Percentiles rank a stretch among this genome's conserved stretches.
These are phyloP conservation scores for Melaleuca alternifolia DNA, from an alignment of 345 rosid species.

Conservation along the genomic window DNA sequence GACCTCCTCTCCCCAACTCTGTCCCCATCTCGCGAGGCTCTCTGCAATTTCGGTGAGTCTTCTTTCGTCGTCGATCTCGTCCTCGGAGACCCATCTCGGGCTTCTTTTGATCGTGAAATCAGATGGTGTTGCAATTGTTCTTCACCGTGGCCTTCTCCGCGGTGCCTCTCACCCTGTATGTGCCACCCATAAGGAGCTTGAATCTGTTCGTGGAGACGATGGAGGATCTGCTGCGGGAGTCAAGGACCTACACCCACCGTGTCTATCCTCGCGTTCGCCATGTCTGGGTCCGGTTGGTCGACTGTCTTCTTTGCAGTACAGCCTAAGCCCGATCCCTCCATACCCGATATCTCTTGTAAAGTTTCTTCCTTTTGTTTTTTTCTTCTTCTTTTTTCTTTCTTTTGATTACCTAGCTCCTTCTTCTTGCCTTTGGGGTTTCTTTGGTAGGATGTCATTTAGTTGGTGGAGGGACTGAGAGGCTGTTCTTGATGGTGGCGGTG, in stretches of 20 bases:
- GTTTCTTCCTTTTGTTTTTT: background rate
- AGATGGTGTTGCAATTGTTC: constrained; percentile 52
- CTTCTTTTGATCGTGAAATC: background rate
- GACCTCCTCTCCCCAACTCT: background rate
- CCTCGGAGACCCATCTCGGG: background rate
- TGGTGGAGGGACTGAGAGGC: background rate
- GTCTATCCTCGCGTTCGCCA: constrained; percentile 56
- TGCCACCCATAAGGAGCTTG: constrained; percentile 81
- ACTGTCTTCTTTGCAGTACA: constrained; percentile 47
- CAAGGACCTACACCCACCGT: constrained; percentile 41
- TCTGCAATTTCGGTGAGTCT: background rate
- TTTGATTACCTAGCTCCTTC: background rate
- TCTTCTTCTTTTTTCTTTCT: background rate
- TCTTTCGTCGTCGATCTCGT: background rate
- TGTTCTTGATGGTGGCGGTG: background rate
- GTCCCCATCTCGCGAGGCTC: background rate
- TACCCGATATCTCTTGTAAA: background rate
- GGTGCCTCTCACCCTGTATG: constrained; percentile 67
- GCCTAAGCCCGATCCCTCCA: background rate
- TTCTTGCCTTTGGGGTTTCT: background rate
- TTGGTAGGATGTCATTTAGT: background rate
- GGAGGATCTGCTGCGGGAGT: constrained; percentile 53
- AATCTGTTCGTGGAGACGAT: constrained; percentile 61
- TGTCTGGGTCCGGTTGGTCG: constrained; percentile 62
- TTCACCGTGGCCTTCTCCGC: constrained; percentile 91